phyloP scores from a whole-genome alignment of 345 rosid species.

The Dipteronia dyeriana region DNA sequence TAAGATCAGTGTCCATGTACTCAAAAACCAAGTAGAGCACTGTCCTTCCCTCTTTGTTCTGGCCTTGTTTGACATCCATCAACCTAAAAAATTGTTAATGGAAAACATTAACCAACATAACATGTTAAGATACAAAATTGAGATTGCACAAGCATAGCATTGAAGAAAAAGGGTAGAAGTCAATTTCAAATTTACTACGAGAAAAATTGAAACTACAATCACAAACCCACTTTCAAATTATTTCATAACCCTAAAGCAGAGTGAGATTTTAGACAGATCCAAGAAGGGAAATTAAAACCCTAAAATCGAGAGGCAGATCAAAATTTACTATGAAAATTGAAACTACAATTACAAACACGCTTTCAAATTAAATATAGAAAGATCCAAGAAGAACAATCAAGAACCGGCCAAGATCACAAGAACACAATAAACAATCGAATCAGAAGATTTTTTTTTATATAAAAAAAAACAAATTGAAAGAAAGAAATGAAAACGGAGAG shows the following conservation, averaged over 20 bases:
- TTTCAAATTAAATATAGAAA: no score
- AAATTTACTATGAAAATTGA: no score
- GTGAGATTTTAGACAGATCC: background rate
- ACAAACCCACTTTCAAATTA: no score
- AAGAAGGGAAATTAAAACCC: background rate
- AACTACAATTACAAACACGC: no score
- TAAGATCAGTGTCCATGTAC: constrained; percentile 90
- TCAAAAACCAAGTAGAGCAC: constrained; percentile 90
- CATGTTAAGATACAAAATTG: background rate
- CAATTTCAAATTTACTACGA: no score
- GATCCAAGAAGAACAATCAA: background rate
- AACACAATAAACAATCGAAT: no score
- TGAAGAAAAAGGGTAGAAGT: no score
- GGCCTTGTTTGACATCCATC: constrained; percentile 92
- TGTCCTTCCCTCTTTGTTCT: constrained; percentile 86
- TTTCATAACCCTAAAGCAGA: background rate
- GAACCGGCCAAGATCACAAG: background rate
- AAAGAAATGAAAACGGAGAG: background rate
- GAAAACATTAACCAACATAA: background rate
- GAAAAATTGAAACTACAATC: no score
- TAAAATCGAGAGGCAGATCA: background rate
- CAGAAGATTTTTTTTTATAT: background rate
- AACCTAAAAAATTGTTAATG: constrained; percentile 38
- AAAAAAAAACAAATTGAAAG: background rate
- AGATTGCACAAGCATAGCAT: background rate